Conservation (phyloP, 202 grass and related monocot genomes). For the Schoenoplectus triqueter region DNA sequence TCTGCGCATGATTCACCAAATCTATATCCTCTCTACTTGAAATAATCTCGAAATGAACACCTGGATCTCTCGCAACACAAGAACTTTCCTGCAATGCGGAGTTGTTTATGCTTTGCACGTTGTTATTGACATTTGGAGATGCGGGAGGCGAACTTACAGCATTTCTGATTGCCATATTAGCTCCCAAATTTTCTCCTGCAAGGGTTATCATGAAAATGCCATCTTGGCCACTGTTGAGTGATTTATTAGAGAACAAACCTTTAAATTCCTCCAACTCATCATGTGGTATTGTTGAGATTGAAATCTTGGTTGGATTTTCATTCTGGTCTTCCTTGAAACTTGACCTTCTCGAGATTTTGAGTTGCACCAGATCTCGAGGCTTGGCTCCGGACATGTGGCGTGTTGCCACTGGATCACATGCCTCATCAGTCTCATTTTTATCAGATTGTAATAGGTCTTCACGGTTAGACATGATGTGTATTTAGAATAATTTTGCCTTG, state of each 20-base stretch:
- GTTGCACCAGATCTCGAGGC: slow-evolving; percentile 14
- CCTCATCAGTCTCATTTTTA: not conserved
- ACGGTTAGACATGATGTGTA: not conserved
- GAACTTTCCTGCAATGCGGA: slow-evolving; percentile 75
- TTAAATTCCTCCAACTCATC: slow-evolving; percentile 18
- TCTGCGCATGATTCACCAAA: not conserved
- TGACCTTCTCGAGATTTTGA: slow-evolving; percentile 35
- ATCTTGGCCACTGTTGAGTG: slow-evolving; percentile 17
- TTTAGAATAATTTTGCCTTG: not conserved
- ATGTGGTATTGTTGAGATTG: slow-evolving; percentile 28
- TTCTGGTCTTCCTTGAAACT: not conserved
- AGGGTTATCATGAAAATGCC: slow-evolving; percentile 59
- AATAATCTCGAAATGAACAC: slow-evolving; percentile 61
- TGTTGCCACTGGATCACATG: not conserved
- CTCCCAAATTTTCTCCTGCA: slow-evolving; percentile 74
- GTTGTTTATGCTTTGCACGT: slow-evolving; percentile 89
- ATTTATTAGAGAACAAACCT: not conserved
- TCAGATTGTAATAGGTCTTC: not conserved
- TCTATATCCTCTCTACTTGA: slow-evolving; percentile 21
- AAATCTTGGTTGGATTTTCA: slow-evolving; percentile 17
- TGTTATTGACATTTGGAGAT: slow-evolving; percentile 69
- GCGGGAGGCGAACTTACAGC: slow-evolving; percentile 5
- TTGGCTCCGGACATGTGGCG: not conserved
- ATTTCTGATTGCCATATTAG: slow-evolving; percentile 59
- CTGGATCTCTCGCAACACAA: slow-evolving; percentile 61